Base-by-base conservation (phyloP, 768 basidiomycete species). In the Boletus insuetus region DNA sequence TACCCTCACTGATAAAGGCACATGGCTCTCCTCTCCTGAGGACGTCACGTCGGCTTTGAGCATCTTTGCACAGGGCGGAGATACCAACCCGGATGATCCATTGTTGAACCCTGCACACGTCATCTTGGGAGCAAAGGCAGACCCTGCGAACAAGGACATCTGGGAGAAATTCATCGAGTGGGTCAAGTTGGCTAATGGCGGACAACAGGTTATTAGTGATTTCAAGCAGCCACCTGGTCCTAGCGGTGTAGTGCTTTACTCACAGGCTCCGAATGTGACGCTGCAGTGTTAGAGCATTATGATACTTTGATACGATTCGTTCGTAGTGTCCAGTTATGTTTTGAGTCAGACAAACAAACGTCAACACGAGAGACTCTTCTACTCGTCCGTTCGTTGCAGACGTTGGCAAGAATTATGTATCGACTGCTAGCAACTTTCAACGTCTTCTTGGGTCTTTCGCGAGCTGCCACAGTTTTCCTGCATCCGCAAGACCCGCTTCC, bases 381-480 rank as follows among this genome's bases (percentile, higher is more conserved):
- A 47, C 17, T 41, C 53, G 20, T 49, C 22, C 12, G 17, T 17
- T 31, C 13, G 5, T 35, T 13, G 46, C 14, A 31, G 26, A 62
- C 26, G 49, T 37, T 37, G 35, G 13, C 13, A 37, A 7, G 35
- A 37, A 17, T 14, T 2, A 64, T 68, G 69, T 52, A 62, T 38
- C 48, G 58, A 46, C 43, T 70, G 29, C 47, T 69, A 37, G 56
- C 60, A 19, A 61, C 65, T 41, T 42, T 71, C 37, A 29, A 3
- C 29, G 48, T 74, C 50, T 69, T 70, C 51, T 51, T 63, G n/a
- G 62, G 69, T 26, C 63, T 81, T 26, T 74, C 77, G 35, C 72
- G 71, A 56, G 85, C 86, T 20, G 74, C 85, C 10, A 71, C 80
- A 43, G 79, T 89, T 29, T 89, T 84, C 65, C 74, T 89, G 17